These are phyloP conservation scores for Aeschynomene evenia DNA, from an alignment of 306 rosid species.

Conservation along the genomic window DNA sequence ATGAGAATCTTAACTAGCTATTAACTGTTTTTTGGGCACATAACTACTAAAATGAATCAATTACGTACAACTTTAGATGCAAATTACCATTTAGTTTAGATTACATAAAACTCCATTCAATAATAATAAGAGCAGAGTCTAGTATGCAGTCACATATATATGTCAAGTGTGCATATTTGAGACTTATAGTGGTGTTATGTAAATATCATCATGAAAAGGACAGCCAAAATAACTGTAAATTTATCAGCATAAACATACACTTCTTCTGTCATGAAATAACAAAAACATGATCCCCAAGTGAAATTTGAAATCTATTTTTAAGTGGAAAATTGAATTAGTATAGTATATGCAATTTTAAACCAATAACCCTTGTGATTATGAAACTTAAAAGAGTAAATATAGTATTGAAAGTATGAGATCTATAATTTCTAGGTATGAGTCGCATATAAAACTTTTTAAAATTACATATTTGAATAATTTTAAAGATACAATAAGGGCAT, in stretches of 20 bases:
- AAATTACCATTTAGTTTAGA: neutral
- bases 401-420: no score
- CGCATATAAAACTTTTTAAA: no score
- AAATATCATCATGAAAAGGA: neutral
- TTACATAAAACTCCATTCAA: neutral
- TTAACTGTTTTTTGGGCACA: neutral
- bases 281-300: neutral
- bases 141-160: neutral
- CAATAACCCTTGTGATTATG: no score
- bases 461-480: no score
- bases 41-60: neutral
- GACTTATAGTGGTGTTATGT: neutral
- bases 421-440: no score
- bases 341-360: no score
- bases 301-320: conserved; percentile 4
- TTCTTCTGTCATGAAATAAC: neutral
- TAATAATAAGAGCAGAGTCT: neutral
- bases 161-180: neutral
- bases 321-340: neutral
- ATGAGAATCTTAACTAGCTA: conserved; percentile 46
- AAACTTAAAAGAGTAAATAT: no score
- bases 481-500: no score
- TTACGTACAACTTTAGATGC: neutral
- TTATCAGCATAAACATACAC: neutral
- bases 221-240: neutral